Base-by-base conservation (phyloP, 306 rosid species). In the Cicer yamashitae region DNA sequence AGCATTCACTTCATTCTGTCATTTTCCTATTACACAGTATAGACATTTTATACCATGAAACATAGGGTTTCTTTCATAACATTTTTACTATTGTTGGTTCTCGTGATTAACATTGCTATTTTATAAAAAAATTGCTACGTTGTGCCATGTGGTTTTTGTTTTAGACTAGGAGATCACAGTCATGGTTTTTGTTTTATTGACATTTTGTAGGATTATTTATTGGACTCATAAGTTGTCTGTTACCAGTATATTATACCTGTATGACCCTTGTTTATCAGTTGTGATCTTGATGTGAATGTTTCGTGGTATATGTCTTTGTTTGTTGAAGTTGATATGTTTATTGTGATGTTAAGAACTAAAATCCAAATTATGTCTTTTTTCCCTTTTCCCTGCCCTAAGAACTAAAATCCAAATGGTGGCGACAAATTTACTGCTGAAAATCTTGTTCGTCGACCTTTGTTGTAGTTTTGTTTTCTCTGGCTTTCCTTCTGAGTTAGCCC, bases 211-310 rank as follows among this genome's bases (percentile, higher is more conserved):
- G 39, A 48, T 61, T 18, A 45, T 61, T 30, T 59, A 13, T 58
- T 30, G 15, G 54, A 74, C 38, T 37, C 10, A 3, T 61, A 63
- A 75, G 72, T 48, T 75, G 17, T 22, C 69, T 50, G 30, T 60
- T 60, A 10, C 17, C 34, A 6, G 60, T 46, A 74, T 47, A 25
- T 47, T 34, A 37, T 62, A 62, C 20, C 52, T 47, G 22, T 46
- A 65, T 52, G 52, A 6, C 41, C 22, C 56, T 9, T 48, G 22
- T 75, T 37, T 15, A 15, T 48, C 40, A 47, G 71, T 25, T 9
- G 39, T 57, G 37, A 63, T n/a, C n/a, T 37, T 47, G 62, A 61
- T 48, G 20, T 34, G 59, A 30, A 30, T 39, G 37, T 15, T 45
- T 73, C 38, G 10, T 6, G 15, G 11, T 74, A 1, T 30, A 20